Conservation (phyloP, 345 rosid genomes). For the Aurinia saxatilis region DNA sequence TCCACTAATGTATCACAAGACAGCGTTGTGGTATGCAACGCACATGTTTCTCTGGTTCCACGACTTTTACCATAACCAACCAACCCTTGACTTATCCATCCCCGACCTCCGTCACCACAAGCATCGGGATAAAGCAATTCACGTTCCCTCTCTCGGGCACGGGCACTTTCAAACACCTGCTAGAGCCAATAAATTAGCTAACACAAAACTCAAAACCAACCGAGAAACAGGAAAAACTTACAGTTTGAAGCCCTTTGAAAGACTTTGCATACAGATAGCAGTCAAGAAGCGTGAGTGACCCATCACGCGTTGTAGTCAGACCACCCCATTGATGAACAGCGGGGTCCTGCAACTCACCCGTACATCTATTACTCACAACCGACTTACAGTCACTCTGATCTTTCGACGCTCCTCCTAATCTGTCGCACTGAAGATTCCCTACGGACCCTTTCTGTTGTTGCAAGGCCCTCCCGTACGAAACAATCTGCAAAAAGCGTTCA, state of each 20-base stretch:
- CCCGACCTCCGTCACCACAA: conserved; percentile 98
- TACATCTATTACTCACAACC: conserved; percentile 32
- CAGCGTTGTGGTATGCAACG: conserved; percentile 93
- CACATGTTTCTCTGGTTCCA: conserved; percentile 96
- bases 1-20: conserved; percentile 93
- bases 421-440: conserved; percentile 35
- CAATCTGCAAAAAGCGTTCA: conserved; percentile 79
- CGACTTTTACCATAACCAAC: conserved; percentile 82
- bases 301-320: conserved; percentile 69
- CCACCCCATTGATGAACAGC: conserved; percentile 96
- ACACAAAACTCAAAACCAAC: conserved; percentile 53
- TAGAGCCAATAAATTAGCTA: conserved; percentile 33
- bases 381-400: conserved; percentile 33
- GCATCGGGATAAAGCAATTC: conserved; percentile 98
- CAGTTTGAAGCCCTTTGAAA: conserved; percentile 66
- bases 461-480: conserved; percentile 65
- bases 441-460: conserved; percentile 51
- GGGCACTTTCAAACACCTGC: conserved; percentile 96
- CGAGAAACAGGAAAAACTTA: conserved; percentile 58
- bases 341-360: conserved; percentile 67
- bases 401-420: conserved; percentile 36
- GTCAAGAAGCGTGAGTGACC: conserved; percentile 68
- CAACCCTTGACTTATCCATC: conserved; percentile 96
- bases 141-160: conserved; percentile 87
- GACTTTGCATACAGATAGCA: conserved; percentile 70